phyloP scores from a whole-genome alignment of 2,329 filamentous ascomycete genomes.

The Colletotrichum sidae region DNA sequence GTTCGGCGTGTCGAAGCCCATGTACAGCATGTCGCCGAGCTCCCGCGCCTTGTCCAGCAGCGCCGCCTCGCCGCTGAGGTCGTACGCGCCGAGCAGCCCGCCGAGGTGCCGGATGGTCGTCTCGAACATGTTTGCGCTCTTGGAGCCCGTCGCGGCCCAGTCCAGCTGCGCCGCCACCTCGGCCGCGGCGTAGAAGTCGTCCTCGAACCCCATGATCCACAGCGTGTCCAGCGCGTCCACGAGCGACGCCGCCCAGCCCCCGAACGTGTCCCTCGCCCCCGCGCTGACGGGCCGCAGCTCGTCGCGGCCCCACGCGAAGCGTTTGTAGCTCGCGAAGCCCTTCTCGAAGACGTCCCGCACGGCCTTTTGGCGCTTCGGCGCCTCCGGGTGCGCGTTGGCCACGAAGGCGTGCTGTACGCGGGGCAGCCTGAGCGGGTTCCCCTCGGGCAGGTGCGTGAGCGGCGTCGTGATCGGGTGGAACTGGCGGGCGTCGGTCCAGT shows the following conservation, averaged over 20 bases:
- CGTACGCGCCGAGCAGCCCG: slow-evolving; percentile 76
- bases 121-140: slow-evolving; percentile 73
- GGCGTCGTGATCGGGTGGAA: slow-evolving; percentile 44
- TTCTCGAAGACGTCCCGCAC: slow-evolving; percentile 49
- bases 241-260: slow-evolving; percentile 60
- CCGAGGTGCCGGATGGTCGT: slow-evolving; percentile 79
- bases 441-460: slow-evolving; percentile 47
- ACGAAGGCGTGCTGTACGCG: slow-evolving; percentile 54
- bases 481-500: slow-evolving; percentile 45
- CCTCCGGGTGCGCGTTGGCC: slow-evolving; percentile 42
- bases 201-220: slow-evolving; percentile 65
- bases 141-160: slow-evolving; percentile 58
- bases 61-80: slow-evolving; percentile 68
- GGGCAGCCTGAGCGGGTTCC: slow-evolving; percentile 42
- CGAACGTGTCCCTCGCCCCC: slow-evolving; percentile 53
- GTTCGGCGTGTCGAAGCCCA: slow-evolving; percentile 76
- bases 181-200: slow-evolving; percentile 62
- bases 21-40: slow-evolving; percentile 73
- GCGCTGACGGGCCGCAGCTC: slow-evolving; percentile 58
- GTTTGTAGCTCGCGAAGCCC: slow-evolving; percentile 56
- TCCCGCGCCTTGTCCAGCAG: slow-evolving; percentile 72
- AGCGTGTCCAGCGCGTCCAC: slow-evolving; percentile 63
- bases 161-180: slow-evolving; percentile 58
- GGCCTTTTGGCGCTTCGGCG: slow-evolving; percentile 41
- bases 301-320: slow-evolving; percentile 58